phyloP scores from a whole-genome alignment of 371 early-diverging fungal genomes.

The Mortierella sp. region DNA sequence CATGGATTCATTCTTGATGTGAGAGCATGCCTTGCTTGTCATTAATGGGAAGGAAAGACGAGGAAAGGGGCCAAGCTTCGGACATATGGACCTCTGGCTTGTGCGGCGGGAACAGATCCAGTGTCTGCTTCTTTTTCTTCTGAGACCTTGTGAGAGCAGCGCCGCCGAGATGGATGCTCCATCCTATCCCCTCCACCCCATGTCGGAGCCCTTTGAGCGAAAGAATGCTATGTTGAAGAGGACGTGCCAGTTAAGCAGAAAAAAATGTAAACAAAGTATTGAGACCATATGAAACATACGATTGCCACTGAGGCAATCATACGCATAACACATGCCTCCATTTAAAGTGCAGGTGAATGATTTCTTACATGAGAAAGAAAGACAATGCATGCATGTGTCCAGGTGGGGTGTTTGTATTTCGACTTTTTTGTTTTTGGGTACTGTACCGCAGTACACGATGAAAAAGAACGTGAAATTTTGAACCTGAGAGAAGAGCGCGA shows the following conservation, averaged over 20 bases:
- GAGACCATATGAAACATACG: no score
- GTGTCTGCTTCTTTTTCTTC: not conserved
- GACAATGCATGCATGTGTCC: not conserved
- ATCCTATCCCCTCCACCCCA: not conserved
- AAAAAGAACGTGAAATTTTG: not conserved
- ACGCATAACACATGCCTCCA: not conserved
- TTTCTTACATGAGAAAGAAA: not conserved
- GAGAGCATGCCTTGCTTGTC: no score
- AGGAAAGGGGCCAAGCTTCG: not conserved
- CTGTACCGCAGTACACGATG: no score
- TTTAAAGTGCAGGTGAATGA: not conserved
- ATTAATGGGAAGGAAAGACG: not conserved
- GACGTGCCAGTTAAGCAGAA: no score
- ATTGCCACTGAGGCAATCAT: no score
- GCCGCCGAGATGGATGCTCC: constrained; percentile 3
- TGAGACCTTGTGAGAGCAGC: not conserved
- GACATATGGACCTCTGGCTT: not conserved
- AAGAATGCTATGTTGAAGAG: no score
- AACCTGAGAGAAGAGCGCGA: not conserved
- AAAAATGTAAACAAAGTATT: no score
- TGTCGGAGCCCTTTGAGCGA: no score
- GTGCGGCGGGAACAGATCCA: not conserved
- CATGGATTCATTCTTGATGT: no score
- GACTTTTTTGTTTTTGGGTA: not conserved
- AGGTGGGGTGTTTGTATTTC: not conserved